Conservation (phyloP, 2,329 filamentous ascomycete species). For the Fonsecaea nubica region DNA sequence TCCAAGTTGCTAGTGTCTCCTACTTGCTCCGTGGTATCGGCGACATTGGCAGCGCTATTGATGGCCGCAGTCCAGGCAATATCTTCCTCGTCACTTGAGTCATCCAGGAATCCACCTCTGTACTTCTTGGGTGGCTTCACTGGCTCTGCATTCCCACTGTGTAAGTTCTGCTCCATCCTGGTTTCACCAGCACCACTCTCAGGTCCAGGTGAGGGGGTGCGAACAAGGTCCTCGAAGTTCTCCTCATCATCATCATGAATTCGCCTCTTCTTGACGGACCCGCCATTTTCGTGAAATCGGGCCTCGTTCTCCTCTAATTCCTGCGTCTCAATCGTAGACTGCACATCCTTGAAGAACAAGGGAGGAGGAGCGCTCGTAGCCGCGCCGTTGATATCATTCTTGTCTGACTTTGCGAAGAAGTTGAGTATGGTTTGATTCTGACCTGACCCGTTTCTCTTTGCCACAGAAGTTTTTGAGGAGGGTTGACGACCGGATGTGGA, state of each 20-base stretch:
- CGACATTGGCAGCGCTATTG: constrained; percentile 5
- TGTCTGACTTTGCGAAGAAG: constrained; percentile 61
- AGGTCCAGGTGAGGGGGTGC: constrained; percentile 35
- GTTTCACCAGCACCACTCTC: background rate
- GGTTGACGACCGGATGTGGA: constrained; percentile 30
- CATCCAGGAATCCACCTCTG: constrained; percentile 40
- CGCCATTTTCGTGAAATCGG: constrained; percentile 51
- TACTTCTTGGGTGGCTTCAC: constrained; percentile 32
- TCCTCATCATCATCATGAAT: constrained; percentile 34
- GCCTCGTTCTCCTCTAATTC: constrained; percentile 9
- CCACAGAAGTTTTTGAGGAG: constrained; percentile 29
- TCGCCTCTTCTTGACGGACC: constrained; percentile 54
- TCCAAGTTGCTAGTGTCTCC: constrained; percentile 1
- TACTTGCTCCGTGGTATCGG: constrained; percentile 16
- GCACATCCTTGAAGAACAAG: constrained; percentile 47
- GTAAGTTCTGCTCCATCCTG: background rate
- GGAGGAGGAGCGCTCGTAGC: constrained; percentile 40
- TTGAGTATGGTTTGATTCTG: constrained; percentile 60
- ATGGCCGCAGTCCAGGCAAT: constrained; percentile 21
- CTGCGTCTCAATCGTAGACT: constrained; percentile 7
- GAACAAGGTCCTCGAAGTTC: constrained; percentile 26
- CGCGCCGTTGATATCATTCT: constrained; percentile 39
- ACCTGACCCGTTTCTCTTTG: constrained; percentile 37
- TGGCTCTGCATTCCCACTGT: constrained; percentile 2
- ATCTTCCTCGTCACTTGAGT: constrained; percentile 58